These are phyloP conservation scores for Clitoria ternatea DNA, from an alignment of 306 rosid species.

Conservation along the genomic window DNA sequence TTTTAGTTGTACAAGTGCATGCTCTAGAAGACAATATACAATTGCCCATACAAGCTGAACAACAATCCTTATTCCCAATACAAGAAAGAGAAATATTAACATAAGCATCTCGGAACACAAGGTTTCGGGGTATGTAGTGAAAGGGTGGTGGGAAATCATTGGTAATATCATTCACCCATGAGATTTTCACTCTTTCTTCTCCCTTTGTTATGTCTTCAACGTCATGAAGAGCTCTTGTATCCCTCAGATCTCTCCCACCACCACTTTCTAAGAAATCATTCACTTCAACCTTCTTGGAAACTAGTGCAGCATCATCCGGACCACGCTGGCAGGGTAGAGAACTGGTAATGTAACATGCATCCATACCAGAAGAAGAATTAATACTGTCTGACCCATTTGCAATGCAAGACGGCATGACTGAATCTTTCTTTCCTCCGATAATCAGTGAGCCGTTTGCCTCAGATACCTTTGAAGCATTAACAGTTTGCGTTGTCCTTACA, in stretches of 20 bases:
- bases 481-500: slow-evolving; percentile 33
- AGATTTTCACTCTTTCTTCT: slow-evolving; percentile 66
- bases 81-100: slow-evolving; percentile 53
- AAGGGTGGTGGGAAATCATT: slow-evolving; percentile 51
- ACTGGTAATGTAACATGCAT: slow-evolving; percentile 24
- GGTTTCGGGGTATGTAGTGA: slow-evolving; percentile 55
- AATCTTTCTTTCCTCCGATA: slow-evolving; percentile 32
- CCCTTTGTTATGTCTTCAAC: slow-evolving; percentile 71
- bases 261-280: slow-evolving; percentile 35
- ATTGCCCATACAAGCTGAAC: slow-evolving; percentile 78
- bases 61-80: slow-evolving; percentile 61
- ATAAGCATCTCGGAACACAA: slow-evolving; percentile 59
- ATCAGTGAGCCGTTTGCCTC: slow-evolving; percentile 27
- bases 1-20: slow-evolving; percentile 65
- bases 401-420: too few relatives aligned
- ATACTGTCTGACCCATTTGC: slow-evolving; percentile 40
- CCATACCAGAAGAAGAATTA: slow-evolving; percentile 24
- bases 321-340: slow-evolving; percentile 24
- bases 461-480: slow-evolving; percentile 38
- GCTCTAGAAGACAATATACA: slow-evolving; percentile 52
- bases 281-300: slow-evolving; percentile 20
- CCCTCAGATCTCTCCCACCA: slow-evolving; percentile 27
- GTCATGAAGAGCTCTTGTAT: slow-evolving; percentile 40
- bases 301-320: slow-evolving; percentile 20
- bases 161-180: slow-evolving; percentile 62